Base-by-base conservation (phyloP, 31 red algal genomes). In the Odonthalia washingtoniensis region DNA sequence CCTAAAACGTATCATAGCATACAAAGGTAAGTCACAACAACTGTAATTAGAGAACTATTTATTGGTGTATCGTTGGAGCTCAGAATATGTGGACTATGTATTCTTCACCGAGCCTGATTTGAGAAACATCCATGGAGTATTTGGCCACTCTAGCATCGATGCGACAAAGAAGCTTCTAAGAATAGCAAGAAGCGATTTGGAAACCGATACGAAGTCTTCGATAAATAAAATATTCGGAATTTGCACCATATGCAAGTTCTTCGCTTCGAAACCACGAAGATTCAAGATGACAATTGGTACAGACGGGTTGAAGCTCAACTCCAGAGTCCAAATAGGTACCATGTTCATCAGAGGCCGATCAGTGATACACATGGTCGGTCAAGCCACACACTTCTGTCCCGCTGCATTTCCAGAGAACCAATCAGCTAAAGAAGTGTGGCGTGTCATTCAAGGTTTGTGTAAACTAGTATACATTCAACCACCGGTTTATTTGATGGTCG, bases 401-500 rank as follows among this genome's bases (percentile, higher is more conserved):
- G 1, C 3, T 4, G 3, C 41, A 27, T 72, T 2, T n/a, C 49
- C 35, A 44, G 32, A 38, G 73, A 74, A 40, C 26, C 33, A 63
- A 57, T 21, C 49, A 57, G 9, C 21, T 57, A 57, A 21, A 14
- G 49, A 57, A 57, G 12, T 57, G 21, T 57, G 49, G 9, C 49
- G 49, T 14, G 21, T 21, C 9, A 57, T 80, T 39, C 39, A 49
- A 0, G 33, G 74, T 1, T 80, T 40, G 16, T 92, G 46, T 61
- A 57, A 52, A 39, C 69, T 35, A 2, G 0, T 84, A 3, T 91
- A 91, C 64, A 43, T 69, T 16, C 41, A 67, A 49, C 78, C 78
- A 66, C 49, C 78, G 30, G 78, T 70, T 33, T n/a, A 62, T 64
- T 31, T 81, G 5, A 6, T 21, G 4, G 12, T 67, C 14, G 78